Base-by-base conservation (phyloP, 495 filamentous ascomycete genomes). In the Aspergillus wentii region DNA sequence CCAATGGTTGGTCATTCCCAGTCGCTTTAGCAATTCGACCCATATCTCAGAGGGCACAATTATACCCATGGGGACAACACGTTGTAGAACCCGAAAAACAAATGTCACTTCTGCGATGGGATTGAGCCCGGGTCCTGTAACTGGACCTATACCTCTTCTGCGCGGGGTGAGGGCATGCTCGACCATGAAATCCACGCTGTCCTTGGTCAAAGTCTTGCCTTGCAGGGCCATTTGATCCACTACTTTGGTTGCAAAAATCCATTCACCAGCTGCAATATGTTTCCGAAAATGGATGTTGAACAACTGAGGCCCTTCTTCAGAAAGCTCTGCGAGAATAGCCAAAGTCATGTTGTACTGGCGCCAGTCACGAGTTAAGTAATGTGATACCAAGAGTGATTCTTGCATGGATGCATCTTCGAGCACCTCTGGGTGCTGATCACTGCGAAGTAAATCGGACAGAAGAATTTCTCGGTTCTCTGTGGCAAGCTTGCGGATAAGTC, bases 361-460 rank as follows among this genome's bases (percentile, higher is more conserved):
- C 64, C 61, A 71, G 31, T 83, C 74, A 17, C 59, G 54, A 21
- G 51, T 41, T 23, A 64, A 50, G 18, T 79, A 65, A 46, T 76
- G 76, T 10, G 60, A 62, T 2, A 61, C 32, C 7, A 85, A 58
- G 6, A 85, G 56, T 5, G 56, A 57, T 46, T 80, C 73, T 49
- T 86, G 85, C 2, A 79, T 46, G 1, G 62, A 27, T 1, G 32
- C 31, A 54, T 94, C 79, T 37, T 87, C 85, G 17, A 85, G 76
- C 4, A 75, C 68, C 41, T 88, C 84, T 0, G 84, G 84, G 56
- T 92, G 85, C 30, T 87, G 78, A 48, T 91, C 86, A 34, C 76
- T 82, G 16, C 68, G 48, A 2, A 91, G 50, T 2, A 94, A 49
- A 39, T 74, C 68, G 9, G 70, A 56, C 8, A 90, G 65, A 33